Evolutionary conservation across 2,329 filamentous ascomycete genomes (phyloP).

Genomic region (Cadophora sp.): DNA sequence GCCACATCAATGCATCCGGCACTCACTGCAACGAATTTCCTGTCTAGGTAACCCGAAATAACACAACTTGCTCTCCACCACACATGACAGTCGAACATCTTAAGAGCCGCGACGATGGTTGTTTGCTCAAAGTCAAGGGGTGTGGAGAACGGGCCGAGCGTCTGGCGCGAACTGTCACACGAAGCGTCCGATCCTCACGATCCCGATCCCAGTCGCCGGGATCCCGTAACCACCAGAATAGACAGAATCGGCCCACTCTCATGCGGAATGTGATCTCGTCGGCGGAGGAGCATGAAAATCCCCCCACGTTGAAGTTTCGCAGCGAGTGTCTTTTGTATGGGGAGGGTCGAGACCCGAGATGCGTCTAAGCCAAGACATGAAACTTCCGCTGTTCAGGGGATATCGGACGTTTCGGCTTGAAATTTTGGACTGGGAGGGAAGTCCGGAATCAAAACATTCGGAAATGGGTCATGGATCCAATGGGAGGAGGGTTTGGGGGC

Average conservation of each 20-base stretch:
- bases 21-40: background rate
- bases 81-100: background rate
- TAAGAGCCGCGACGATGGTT: constrained; percentile 26
- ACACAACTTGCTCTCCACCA: background rate
- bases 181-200: constrained; percentile 18
- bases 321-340: constrained; percentile 15
- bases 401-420: constrained; percentile 5
- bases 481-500: background rate
- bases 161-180: constrained; percentile 26
- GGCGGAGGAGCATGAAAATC: constrained; percentile 3
- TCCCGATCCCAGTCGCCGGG: constrained; percentile 8
- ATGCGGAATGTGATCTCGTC: background rate
- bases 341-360: background rate
- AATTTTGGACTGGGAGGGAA: background rate
- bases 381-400: background rate
- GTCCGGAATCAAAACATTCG: background rate
- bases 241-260: background rate
- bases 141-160: constrained; percentile 19
- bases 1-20: constrained; percentile 27
- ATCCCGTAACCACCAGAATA: background rate
- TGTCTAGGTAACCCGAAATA: constrained; percentile 9
- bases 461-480: background rate
- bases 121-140: constrained; percentile 14
- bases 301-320: constrained; percentile 9
- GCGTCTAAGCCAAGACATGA: constrained; percentile 7